phyloP scores from a whole-genome alignment of 805 yeast genomes.

The Hanseniaspora lachancei region DNA sequence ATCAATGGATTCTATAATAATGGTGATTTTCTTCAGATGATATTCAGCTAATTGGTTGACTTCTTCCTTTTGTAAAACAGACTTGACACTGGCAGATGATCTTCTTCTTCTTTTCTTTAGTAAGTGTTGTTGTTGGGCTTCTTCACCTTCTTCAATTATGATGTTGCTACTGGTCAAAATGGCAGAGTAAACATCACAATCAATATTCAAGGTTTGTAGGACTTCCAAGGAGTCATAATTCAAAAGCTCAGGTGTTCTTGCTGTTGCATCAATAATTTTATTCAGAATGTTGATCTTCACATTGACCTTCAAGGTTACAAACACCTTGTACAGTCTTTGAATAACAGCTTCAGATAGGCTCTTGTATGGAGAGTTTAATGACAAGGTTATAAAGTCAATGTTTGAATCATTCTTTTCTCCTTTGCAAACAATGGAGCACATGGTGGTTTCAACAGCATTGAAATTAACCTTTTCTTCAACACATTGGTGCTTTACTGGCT shows the following conservation, averaged over 20 bases:
- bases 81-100: slow-evolving; percentile 61
- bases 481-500: slow-evolving; percentile 33
- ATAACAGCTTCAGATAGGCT: slow-evolving; percentile 38
- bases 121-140: slow-evolving; percentile 34
- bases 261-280: slow-evolving; percentile 44
- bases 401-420: slow-evolving; percentile 47
- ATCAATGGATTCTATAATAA: slow-evolving; percentile 69
- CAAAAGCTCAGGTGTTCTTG: slow-evolving; percentile 21
- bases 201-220: slow-evolving; percentile 41
- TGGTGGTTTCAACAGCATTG: slow-evolving; percentile 40
- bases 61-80: slow-evolving; percentile 56
- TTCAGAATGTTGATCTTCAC: slow-evolving; percentile 45
- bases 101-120: slow-evolving; percentile 72
- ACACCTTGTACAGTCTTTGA: slow-evolving; percentile 40
- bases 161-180: slow-evolving; percentile 50
- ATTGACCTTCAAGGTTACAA: slow-evolving; percentile 44
- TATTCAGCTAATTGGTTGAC: slow-evolving; percentile 61
- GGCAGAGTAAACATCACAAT: slow-evolving; percentile 43
- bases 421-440: slow-evolving; percentile 48
- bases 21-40: slow-evolving; percentile 66
- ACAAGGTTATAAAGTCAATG: slow-evolving; percentile 45
- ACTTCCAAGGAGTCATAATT: slow-evolving; percentile 43
- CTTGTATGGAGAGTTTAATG: slow-evolving; percentile 36
- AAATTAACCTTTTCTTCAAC: slow-evolving; percentile 38
- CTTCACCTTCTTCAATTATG: slow-evolving; percentile 27